phyloP scores from a whole-genome alignment of 495 filamentous ascomycete species.

The Cenococcum geophilum region DNA sequence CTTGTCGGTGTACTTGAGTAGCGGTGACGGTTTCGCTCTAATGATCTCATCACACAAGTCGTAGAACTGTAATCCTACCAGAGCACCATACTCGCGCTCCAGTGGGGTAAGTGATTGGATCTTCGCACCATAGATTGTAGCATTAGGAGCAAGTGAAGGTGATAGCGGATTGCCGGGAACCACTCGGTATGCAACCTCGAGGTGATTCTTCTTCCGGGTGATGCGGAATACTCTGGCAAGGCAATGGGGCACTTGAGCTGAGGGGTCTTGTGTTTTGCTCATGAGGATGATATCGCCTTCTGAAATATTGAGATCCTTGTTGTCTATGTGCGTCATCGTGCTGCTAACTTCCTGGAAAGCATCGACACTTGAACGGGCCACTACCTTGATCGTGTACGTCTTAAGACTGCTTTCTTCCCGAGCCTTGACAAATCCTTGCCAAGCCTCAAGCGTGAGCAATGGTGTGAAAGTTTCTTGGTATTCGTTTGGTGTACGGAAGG shows the following conservation, averaged over 20 bases:
- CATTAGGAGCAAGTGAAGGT: slow-evolving; percentile 49
- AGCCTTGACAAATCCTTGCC: slow-evolving; percentile 85
- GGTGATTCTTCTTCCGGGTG: slow-evolving; percentile 65
- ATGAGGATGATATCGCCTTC: slow-evolving; percentile 89
- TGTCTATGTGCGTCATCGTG: slow-evolving; percentile 59
- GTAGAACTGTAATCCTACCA: slow-evolving; percentile 87
- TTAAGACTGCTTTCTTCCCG: slow-evolving; percentile 78
- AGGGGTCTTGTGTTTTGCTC: slow-evolving; percentile 58
- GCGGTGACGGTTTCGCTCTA: slow-evolving; percentile 77
- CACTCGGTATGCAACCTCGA: slow-evolving; percentile 81
- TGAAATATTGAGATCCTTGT: slow-evolving; percentile 62
- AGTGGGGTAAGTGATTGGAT: slow-evolving; percentile 83
- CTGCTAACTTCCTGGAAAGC: slow-evolving; percentile 87
- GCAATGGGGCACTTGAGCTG: slow-evolving; percentile 60
- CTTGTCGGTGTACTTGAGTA: slow-evolving; percentile 70
- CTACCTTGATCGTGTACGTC: slow-evolving; percentile 74
- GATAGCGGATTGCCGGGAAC: slow-evolving; percentile 56
- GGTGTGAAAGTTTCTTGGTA: slow-evolving; percentile 91
- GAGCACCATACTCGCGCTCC: slow-evolving; percentile 88
- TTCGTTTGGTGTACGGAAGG: slow-evolving; percentile 64
- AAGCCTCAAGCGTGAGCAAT: slow-evolving; percentile 85
- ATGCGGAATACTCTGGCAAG: slow-evolving; percentile 77
- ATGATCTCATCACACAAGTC: slow-evolving; percentile 90
- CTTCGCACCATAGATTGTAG: slow-evolving; percentile 66
- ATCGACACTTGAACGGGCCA: slow-evolving; percentile 82